Conservation (phyloP, 2,329 filamentous ascomycete species). For the Curvularia lunata region DNA sequence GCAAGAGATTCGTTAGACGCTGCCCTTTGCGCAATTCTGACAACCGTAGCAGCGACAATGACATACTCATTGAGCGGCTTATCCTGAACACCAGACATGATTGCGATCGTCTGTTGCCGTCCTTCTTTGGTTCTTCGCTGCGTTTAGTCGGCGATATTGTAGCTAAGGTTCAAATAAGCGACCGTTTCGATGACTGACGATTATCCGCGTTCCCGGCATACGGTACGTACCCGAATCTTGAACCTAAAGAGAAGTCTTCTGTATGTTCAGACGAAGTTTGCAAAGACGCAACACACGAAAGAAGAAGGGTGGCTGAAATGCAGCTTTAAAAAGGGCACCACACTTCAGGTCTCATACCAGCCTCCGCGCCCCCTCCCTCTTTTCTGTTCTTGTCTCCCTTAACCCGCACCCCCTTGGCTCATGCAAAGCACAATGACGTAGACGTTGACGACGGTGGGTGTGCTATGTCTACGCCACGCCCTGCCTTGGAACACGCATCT, state of each 20-base stretch:
- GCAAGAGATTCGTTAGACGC: neutral
- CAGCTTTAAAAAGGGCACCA: neutral
- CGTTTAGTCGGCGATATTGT: neutral
- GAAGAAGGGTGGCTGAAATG: neutral
- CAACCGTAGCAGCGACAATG: neutral
- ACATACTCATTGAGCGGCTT: conserved; percentile 47
- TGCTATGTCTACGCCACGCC: neutral
- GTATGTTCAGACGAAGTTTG: no score
- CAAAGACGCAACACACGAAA: neutral
- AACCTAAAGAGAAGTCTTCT: neutral
- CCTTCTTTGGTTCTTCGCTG: neutral
- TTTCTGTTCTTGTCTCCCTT: conserved; percentile 5
- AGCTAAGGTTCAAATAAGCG: conserved; percentile 3
- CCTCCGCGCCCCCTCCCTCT: neutral
- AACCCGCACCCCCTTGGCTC: neutral
- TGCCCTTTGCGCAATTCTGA: neutral
- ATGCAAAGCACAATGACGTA: conserved; percentile 13
- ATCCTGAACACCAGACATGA: conserved; percentile 34
- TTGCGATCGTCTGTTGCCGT: neutral
- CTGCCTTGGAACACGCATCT: conserved; percentile 2
- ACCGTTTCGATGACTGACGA: conserved; percentile 8
- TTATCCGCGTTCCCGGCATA: conserved; percentile 4
- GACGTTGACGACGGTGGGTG: neutral
- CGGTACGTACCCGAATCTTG: neutral
- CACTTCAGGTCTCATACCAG: conserved; percentile 4